A percentile compares a stretch with the other conserved stretches of the same genome.
Conservation (phyloP, 805 yeast species). For the Sugiyamaella floridensis region DNA sequence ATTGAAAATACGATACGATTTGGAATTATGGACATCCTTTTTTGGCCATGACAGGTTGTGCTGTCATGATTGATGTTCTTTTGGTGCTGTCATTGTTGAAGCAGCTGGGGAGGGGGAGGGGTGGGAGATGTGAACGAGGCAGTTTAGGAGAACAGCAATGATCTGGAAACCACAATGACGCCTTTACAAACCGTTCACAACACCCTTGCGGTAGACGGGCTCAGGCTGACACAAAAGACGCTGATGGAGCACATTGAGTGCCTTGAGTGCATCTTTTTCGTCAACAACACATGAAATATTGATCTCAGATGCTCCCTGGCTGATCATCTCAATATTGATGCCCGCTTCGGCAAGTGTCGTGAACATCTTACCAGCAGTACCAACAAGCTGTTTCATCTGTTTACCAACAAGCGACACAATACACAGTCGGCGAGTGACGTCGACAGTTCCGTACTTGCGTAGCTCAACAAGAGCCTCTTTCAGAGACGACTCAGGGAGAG, state of each 20-base stretch:
- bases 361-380: slow-evolving; percentile 97
- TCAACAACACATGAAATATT: slow-evolving; percentile 93
- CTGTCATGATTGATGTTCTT: too few species aligned
- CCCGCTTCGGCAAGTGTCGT: slow-evolving; percentile 85
- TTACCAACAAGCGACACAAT: slow-evolving; percentile 93
- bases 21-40: too few species aligned
- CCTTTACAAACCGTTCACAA: too few species aligned
- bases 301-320: slow-evolving; percentile 97
- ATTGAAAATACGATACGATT: too few species aligned
- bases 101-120: too few species aligned
- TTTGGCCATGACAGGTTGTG: too few species aligned
- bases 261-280: slow-evolving; percentile 73
- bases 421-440: slow-evolving; percentile 78
- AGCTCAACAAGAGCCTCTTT: slow-evolving; percentile 73
- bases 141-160: too few species aligned
- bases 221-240: slow-evolving; percentile 40
- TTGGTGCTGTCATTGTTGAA: too few species aligned
- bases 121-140: too few species aligned
- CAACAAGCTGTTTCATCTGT: slow-evolving; percentile 93
- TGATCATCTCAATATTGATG: slow-evolving; percentile 94
- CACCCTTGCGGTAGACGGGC: neutral
- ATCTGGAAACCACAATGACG: too few species aligned
- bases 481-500: slow-evolving; percentile 53
- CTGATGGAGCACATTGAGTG: slow-evolving; percentile 78
- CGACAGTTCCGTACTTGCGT: slow-evolving; percentile 77